Base-by-base conservation (phyloP, 2,329 filamentous ascomycete species). In the Ophiostoma ulmi region DNA sequence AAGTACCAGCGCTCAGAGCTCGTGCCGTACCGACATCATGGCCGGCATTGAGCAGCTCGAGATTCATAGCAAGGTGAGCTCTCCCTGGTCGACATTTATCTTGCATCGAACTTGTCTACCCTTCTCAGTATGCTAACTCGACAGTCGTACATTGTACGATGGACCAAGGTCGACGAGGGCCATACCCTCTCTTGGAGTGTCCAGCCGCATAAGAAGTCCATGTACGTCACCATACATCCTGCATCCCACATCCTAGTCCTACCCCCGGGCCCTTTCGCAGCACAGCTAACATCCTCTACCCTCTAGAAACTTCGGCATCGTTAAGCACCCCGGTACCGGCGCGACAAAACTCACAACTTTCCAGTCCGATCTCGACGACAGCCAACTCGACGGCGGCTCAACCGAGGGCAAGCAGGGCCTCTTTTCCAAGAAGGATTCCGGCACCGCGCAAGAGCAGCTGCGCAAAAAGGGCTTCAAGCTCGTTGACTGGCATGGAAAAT, bases 111-210 rank as follows among this genome's bases (percentile, higher is more conserved):
- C 55, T 13, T 22, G 22, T 26, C 22, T 61, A 17, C 17, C 11
- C 11, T 44, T 44, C 17, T 61, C n/a, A 26, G 66, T 74, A 31
- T 76, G 69, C 73, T 75, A 75, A 75, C 73, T 17, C 14, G 35
- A 73, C 70, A 98, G 95, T 97, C 93, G 74, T 99, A 99, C 82
- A 93, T 99, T 76, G 92, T 99, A 71, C 93, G 95, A 78, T 99
- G 95, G 94, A 92, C 97, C 75, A 91, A 93, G 78, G 94, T 97
- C 75, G 90, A 93, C 70, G 90, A 93, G 74, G 91, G 91, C 70
- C 90, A 97, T 80, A 97, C 94, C 68, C 93, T 99, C 76, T 97
- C 94, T 20, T 99, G 95, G 95, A 97, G 93, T 77, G 88, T 99
- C 55, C 94, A 98, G 78, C 95, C 95, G 63, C 93, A 98, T 80